Percentiles rank a stretch among this genome's conserved stretches.
Evolutionary conservation across 2,329 filamentous ascomycete genomes (phyloP).

Genomic region (Dactylellina drechsleri): DNA sequence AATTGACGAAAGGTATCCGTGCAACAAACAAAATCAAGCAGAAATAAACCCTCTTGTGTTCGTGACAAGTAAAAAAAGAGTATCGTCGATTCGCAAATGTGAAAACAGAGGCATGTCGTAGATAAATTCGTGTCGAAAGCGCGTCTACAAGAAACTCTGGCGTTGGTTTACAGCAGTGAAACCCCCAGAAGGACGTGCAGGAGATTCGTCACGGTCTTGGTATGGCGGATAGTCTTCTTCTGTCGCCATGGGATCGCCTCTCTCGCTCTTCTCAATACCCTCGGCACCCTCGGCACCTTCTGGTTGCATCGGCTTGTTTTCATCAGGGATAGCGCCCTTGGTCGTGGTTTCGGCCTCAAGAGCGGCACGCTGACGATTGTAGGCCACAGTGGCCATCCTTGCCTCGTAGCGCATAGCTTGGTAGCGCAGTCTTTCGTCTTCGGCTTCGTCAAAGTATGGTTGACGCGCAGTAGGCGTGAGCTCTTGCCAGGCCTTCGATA

Average conservation of each 20-base stretch:
- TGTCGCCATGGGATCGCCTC: constrained; percentile 51
- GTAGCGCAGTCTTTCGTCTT: constrained; percentile 57
- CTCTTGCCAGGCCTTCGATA: constrained; percentile 59
- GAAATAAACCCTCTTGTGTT: constrained; percentile 18
- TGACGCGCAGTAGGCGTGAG: constrained; percentile 57
- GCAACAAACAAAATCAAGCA: constrained; percentile 15
- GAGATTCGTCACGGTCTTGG: constrained; percentile 46
- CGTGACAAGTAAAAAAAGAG: constrained; percentile 4
- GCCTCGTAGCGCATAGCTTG: constrained; percentile 57
- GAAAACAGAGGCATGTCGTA: constrained; percentile 2
- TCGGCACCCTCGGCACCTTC: constrained; percentile 51
- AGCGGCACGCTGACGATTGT: constrained; percentile 54
- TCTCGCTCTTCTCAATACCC: constrained; percentile 44
- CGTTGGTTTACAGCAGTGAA: constrained; percentile 58
- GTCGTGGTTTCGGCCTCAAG: constrained; percentile 40
- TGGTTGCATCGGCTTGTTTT: constrained; percentile 35
- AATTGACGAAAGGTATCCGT: constrained; percentile 28
- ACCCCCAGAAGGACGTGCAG: constrained; percentile 54
- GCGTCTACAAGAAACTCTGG: constrained; percentile 41
- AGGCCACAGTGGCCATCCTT: constrained; percentile 53
- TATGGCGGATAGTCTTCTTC: constrained; percentile 49
- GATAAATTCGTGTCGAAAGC: background rate
- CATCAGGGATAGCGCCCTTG: constrained; percentile 18
- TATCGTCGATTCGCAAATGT: background rate
- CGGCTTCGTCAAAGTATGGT: constrained; percentile 59